Evolutionary conservation across 257 asterid genomes (phyloP), one percentile per base, ranked within the genome.

Genomic region (Solanum bulbocastanum): DNA sequence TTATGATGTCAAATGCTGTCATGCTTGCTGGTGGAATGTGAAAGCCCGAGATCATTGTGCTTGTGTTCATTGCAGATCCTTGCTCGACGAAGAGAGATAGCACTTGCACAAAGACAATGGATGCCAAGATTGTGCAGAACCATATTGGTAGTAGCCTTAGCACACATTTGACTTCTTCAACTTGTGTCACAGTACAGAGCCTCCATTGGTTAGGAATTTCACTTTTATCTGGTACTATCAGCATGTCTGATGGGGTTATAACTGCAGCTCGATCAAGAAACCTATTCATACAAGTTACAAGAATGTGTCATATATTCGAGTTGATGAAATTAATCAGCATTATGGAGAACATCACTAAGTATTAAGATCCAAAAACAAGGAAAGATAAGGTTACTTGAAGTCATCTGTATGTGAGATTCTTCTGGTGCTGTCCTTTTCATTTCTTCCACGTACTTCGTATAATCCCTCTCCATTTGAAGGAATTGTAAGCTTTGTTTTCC

Each of bases 31-130:
- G 98, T 69, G 98, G 93, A 5, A 95, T 89, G 89, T 92, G 90
- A 89, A 95, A 93, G 14, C 87, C 87, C 1, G 87, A 87, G 72
- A 95, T 85, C 46, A 58, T 44, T 4, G 96, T 92, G 92, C 93
- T 91, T 98, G 96, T 93, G 92, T 94, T 91, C 98, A 95, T 95
- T 25, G 96, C 94, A 52, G 96, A 90, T 87, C 98, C 98, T 87
- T 94, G 98, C 88, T 94, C 98, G 12, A 95, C 98, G 22, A 95
- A 95, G 86, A 95, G 97, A 10, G 98, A 95, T 25, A 93, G 91
- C 66, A 95, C 97, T 91, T 95, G 98, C 35, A 94, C 98, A 40
- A 93, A 94, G 16, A 94, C 96, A 75, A 92, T 81, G 58, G 98
- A 95, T 27, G 97, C 92, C 32, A 95, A 87, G 3, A 93, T 95